Conservation (phyloP, 805 yeast species). For the Saccharomycopsis sp. region DNA sequence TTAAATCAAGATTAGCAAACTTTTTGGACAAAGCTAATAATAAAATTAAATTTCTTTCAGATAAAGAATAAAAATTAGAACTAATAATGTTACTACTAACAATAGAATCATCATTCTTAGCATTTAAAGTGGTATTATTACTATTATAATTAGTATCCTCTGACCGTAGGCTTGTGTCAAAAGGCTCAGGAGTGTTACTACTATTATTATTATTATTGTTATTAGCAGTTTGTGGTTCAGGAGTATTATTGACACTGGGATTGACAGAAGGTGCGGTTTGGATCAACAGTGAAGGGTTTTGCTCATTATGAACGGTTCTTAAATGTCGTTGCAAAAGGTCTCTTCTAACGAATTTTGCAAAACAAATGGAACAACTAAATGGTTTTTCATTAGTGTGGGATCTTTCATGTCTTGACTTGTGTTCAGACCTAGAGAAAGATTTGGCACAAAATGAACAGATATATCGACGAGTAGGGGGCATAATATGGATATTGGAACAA, state of each 20-base stretch:
- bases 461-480: slow-evolving; percentile 48
- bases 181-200: not conserved
- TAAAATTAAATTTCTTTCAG: slow-evolving; percentile 17
- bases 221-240: not conserved
- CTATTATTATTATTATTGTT: not conserved
- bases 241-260: not conserved
- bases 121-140: not conserved
- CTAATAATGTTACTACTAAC: slow-evolving; percentile 14
- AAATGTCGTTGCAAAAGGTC: slow-evolving; percentile 70
- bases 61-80: slow-evolving; percentile 17
- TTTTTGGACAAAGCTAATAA: slow-evolving; percentile 16
- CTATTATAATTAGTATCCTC: not conserved
- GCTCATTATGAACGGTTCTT: slow-evolving; percentile 53
- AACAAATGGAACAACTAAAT: slow-evolving; percentile 60
- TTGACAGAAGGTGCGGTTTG: not conserved
- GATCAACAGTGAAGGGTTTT: slow-evolving; percentile 12
- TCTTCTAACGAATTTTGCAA: slow-evolving; percentile 64
- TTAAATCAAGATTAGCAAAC: slow-evolving; percentile 13
- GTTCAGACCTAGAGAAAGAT: slow-evolving; percentile 72
- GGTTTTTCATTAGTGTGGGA: slow-evolving; percentile 78
- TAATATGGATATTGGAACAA: too few relatives aligned
- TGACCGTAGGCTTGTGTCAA: not conserved
- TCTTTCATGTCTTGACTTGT: slow-evolving; percentile 66
- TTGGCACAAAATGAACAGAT: slow-evolving; percentile 73
- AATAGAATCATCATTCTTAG: not conserved